Conservation (phyloP, 1,284 basidiomycete genomes). For the Fomitopsis pinicola region DNA sequence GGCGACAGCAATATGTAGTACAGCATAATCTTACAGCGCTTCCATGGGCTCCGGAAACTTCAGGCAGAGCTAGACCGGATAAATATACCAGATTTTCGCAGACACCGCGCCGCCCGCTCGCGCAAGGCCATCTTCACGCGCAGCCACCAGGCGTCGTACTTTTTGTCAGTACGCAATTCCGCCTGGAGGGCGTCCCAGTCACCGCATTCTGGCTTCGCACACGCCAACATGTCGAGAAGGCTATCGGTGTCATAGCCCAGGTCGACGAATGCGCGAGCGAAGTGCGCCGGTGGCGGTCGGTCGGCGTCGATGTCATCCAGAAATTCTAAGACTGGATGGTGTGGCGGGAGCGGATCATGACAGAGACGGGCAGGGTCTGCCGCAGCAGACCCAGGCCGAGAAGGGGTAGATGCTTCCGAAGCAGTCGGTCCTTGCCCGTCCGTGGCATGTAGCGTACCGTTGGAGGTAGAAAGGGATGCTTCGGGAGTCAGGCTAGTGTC, state of each 20-base stretch:
- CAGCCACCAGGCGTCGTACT: slow-evolving; percentile 1
- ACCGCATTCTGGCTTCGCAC: neutral
- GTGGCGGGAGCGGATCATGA: neutral
- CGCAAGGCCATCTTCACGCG: slow-evolving; percentile 6
- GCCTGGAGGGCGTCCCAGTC: slow-evolving; percentile 2
- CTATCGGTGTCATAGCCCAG: slow-evolving; percentile 3
- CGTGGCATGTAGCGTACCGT: no score
- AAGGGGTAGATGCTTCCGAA: neutral
- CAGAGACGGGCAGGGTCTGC: neutral
- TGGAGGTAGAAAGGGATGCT: no score
- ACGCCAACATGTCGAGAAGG: neutral
- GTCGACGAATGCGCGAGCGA: neutral
- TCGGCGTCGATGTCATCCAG: neutral
- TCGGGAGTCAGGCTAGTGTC: no score
- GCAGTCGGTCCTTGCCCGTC: neutral
- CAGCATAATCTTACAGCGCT: no score
- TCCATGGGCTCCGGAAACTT: no score
- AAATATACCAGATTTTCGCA: neutral
- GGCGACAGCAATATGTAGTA: no score
- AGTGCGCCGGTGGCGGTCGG: neutral
- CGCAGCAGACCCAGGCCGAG: neutral
- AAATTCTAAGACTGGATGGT: slow-evolving; percentile 1
- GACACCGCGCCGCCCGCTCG: neutral
- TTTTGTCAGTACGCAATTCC: neutral
- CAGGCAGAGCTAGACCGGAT: no score